phyloP scores from a whole-genome alignment of 768 basidiomycete genomes.

The Tephrocybe sp. region DNA sequence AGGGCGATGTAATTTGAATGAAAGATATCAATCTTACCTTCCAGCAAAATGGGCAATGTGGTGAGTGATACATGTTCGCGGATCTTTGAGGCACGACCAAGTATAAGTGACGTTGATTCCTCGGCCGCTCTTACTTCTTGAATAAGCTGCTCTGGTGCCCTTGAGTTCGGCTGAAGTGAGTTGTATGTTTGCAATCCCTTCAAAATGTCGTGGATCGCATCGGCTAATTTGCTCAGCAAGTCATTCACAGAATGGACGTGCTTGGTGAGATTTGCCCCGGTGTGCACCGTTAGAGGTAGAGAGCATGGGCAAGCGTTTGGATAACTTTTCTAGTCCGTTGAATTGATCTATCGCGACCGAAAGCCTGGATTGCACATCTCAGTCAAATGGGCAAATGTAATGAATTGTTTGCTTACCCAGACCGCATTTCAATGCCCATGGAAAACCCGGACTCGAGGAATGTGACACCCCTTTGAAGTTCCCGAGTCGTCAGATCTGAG shows the following conservation, averaged over 20 bases:
- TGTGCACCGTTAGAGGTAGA: slow-evolving; percentile 5
- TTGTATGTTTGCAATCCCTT: slow-evolving; percentile 32
- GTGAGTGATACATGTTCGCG: slow-evolving; percentile 22
- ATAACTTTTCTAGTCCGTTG: slow-evolving; percentile 20
- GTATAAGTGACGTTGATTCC: slow-evolving; percentile 24
- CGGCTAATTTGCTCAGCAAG: slow-evolving; percentile 30
- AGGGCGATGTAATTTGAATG: background rate
- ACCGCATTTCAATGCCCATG: slow-evolving; percentile 59
- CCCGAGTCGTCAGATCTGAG: slow-evolving; percentile 79
- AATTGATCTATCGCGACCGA: slow-evolving; percentile 22
- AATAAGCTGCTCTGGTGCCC: slow-evolving; percentile 21
- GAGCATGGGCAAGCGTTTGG: slow-evolving; percentile 26
- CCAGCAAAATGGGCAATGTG: slow-evolving; percentile 31
- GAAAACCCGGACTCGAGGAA: slow-evolving; percentile 78
- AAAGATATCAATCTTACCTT: slow-evolving; percentile 29
- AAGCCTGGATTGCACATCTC: slow-evolving; percentile 24
- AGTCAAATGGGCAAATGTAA: background rate
- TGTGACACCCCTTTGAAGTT: slow-evolving; percentile 75
- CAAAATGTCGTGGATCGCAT: slow-evolving; percentile 36
- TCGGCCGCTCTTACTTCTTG: slow-evolving; percentile 24
- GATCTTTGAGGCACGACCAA: slow-evolving; percentile 19
- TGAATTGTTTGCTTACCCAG: slow-evolving; percentile 48
- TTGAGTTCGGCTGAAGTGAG: slow-evolving; percentile 27
- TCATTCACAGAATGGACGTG: slow-evolving; percentile 22
- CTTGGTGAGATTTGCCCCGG: slow-evolving; percentile 7